phyloP scores from a whole-genome alignment of 2,329 filamentous ascomycete species.

The Zasmidium citrigriseum region DNA sequence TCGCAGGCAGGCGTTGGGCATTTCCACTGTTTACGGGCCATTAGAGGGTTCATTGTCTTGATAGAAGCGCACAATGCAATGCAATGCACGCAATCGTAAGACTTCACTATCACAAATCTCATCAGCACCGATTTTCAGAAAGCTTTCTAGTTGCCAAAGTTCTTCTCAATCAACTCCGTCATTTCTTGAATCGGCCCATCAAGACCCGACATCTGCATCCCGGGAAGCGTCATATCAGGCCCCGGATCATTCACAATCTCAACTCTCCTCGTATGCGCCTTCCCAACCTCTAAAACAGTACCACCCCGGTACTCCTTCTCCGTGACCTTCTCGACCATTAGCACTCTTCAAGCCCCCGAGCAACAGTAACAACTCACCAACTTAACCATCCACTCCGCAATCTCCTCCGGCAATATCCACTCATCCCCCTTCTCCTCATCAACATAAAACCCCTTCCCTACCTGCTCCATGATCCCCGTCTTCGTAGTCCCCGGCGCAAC shows the following conservation, averaged over 20 bases:
- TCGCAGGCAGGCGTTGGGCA: too few relatives aligned
- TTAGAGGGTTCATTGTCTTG: too few relatives aligned
- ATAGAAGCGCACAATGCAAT: too few relatives aligned
- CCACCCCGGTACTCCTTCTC: background rate
- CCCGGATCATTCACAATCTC: background rate
- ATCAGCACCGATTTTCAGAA: background rate
- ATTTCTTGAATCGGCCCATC: background rate
- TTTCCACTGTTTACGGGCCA: too few relatives aligned
- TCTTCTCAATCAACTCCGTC: background rate
- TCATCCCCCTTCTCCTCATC: background rate
- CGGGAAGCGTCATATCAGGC: background rate
- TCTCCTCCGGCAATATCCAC: background rate
- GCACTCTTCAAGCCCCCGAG: background rate
- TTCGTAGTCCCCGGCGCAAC: conserved; percentile 61
- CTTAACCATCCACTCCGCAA: background rate
- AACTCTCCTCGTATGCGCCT: background rate
- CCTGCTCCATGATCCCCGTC: conserved; percentile 38
- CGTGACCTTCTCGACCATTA: background rate
- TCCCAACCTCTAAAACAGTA: background rate
- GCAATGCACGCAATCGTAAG: too few relatives aligned
- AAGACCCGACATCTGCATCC: background rate
- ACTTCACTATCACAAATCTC: too few relatives aligned
- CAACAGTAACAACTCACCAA: background rate
- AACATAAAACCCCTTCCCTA: background rate
- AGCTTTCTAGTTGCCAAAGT: background rate